Evolutionary conservation across 2,329 filamentous ascomycete species (phyloP).

Genomic region (Trichoderma pleuroti): DNA sequence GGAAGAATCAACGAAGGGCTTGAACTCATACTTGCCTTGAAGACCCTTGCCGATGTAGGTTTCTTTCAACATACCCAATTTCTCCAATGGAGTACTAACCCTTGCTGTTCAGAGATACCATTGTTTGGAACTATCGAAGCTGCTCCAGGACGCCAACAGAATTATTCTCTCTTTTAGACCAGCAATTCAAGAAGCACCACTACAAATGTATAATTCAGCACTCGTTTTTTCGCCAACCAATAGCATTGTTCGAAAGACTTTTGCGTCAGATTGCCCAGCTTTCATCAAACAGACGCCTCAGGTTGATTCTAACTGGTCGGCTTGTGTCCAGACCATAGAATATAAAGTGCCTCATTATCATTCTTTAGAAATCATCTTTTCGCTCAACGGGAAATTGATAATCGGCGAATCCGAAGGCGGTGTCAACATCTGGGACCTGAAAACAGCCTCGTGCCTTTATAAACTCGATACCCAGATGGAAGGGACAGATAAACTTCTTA

Average conservation of each 20-base stretch:
- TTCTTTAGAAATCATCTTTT: too few relatives aligned
- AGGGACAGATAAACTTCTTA: fast-evolving
- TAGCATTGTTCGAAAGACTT: background rate
- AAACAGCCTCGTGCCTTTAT: background rate
- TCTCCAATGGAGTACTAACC: background rate
- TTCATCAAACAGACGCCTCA: background rate
- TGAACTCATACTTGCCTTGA: background rate
- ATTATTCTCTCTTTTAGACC: background rate
- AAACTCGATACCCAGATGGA: too few relatives aligned
- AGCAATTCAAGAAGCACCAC: background rate
- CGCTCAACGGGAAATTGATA: background rate
- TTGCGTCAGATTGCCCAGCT: background rate
- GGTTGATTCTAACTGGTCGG: background rate
- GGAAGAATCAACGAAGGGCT: background rate
- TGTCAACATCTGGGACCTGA: background rate
- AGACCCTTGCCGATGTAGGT: background rate
- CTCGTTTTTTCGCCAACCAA: background rate
- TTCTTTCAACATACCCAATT: background rate
- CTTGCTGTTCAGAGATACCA: background rate
- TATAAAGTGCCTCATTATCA: too few relatives aligned
- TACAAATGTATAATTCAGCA: background rate
- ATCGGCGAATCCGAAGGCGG: fast-evolving
- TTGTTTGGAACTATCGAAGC: fast-evolving
- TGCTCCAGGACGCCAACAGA: background rate
- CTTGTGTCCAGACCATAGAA: background rate